Evolutionary conservation across 2,329 filamentous ascomycete species (phyloP), one percentile per base, ranked within the genome.

Genomic region (Cyclaneusma minus): DNA sequence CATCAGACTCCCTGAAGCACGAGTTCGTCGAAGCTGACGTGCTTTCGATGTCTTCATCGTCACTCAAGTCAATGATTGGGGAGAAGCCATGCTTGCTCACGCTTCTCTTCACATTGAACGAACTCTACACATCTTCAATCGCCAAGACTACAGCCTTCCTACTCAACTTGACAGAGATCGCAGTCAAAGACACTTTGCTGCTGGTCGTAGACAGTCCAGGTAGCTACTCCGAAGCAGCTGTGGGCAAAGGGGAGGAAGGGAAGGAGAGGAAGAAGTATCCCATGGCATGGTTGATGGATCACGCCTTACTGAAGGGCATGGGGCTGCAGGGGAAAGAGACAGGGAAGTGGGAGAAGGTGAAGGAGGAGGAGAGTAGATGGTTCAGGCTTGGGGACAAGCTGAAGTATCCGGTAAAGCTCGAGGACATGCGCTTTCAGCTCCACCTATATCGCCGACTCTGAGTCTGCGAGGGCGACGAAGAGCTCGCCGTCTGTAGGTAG

Each of bases 341-440:
- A 19, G 38, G 46, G 14, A 39, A 47, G n/a, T 29, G 87, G 87
- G 66, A 73, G 38, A 83, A 79, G 50, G 32, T 92, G 3, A 58
- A 78, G 28, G 69, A 70, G 13, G 64, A 84, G 33, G 82, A 92
- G 24, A 84, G 80, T 3, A 55, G 68, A 29, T 95, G 87, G 87
- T 94, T 87, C 52, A 68, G 87, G 22, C 53, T 93, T 18, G 58
- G 65, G 8, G 62, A 68, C 2, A 56, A 50, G 10, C 51, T 94
- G 37, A 58, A 62, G 21, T 95, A 94, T 53, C 78, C 84, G 6
- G 83, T 94, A 41, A 65, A 73, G 27, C 54, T 95, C 45, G 87
- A 95, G 55, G 82, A 94, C 47, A 93, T 94, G 85, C 71, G 85
- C 24, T 93, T 87, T 51, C 87, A 95, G 51, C 61, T 93, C 40